Evolutionary conservation across 768 basidiomycete species (phyloP).

Genomic region (Myochromella boudieri): DNA sequence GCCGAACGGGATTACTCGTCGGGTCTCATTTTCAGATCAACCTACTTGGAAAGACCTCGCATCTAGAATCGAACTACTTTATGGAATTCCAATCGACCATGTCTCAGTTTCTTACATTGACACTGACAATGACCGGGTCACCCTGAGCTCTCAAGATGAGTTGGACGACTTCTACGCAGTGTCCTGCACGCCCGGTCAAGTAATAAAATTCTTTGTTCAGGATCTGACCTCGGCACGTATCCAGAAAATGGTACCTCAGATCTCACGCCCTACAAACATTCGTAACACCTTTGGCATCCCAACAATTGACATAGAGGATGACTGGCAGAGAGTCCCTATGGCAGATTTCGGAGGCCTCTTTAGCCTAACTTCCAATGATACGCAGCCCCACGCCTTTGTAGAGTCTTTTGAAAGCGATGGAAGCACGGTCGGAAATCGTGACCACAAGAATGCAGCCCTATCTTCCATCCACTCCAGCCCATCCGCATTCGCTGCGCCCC

Average conservation of each 20-base stretch:
- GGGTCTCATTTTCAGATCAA: conserved; percentile 45
- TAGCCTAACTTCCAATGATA: conserved; percentile 23
- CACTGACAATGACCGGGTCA: conserved; percentile 72
- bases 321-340: conserved; percentile 63
- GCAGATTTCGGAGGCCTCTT: conserved; percentile 35
- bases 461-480: conserved; percentile 29
- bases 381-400: conserved; percentile 63
- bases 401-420: conserved; percentile 48
- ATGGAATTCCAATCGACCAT: conserved; percentile 51
- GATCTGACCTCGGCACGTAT: conserved; percentile 49
- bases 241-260: conserved; percentile 27
- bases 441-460: conserved; percentile 27
- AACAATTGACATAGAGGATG: conserved; percentile 52
- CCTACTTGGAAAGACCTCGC: conserved; percentile 35
- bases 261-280: conserved; percentile 29
- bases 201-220: conserved; percentile 62
- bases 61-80: conserved; percentile 50
- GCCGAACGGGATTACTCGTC: conserved; percentile 57
- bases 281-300: conserved; percentile 63
- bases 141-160: conserved; percentile 74
- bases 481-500: conserved; percentile 16
- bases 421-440: conserved; percentile 24
- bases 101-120: conserved; percentile 75
- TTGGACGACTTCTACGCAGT: conserved; percentile 68
- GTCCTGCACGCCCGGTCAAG: conserved; percentile 25